These are phyloP conservation scores for Penicillium sp. DNA, from an alignment of 2,329 filamentous ascomycete genomes.

Conservation along the genomic window DNA sequence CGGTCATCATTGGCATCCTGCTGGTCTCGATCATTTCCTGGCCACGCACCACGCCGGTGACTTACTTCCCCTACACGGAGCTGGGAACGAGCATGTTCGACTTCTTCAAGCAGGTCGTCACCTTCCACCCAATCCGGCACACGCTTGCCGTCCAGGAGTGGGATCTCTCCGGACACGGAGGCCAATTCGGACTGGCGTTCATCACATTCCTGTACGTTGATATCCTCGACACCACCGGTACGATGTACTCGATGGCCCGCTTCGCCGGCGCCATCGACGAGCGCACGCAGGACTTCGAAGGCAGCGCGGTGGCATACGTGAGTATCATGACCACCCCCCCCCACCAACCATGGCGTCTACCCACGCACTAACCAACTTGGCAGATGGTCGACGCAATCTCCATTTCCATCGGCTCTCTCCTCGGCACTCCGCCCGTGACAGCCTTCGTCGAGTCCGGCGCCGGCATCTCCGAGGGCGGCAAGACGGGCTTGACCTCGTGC, in stretches of 20 bases:
- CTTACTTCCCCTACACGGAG: constrained; percentile 72
- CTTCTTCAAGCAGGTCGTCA: constrained; percentile 85
- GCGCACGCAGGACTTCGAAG: constrained; percentile 81
- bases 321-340: constrained; percentile 34
- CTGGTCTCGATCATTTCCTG: constrained; percentile 86
- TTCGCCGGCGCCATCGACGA: constrained; percentile 79
- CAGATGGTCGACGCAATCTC: constrained; percentile 71
- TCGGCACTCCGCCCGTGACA: constrained; percentile 77
- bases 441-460: constrained; percentile 88
- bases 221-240: constrained; percentile 82
- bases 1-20: constrained; percentile 77
- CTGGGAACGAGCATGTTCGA: constrained; percentile 70
- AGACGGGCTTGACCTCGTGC: constrained; percentile 80
- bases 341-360: neutral
- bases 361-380: neutral
- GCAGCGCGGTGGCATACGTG: constrained; percentile 74
- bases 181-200: constrained; percentile 77
- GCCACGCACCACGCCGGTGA: constrained; percentile 72
- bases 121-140: constrained; percentile 72
- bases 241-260: constrained; percentile 83
- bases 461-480: constrained; percentile 82
- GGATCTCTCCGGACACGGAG: constrained; percentile 65
- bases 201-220: constrained; percentile 90
- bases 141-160: constrained; percentile 71
- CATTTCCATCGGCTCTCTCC: constrained; percentile 74